Evolutionary conservation across 225 moss, liverwort and hornwort genomes (phyloP), one percentile per base, ranked within the genome.

Genomic region (Neckera pumila): DNA sequence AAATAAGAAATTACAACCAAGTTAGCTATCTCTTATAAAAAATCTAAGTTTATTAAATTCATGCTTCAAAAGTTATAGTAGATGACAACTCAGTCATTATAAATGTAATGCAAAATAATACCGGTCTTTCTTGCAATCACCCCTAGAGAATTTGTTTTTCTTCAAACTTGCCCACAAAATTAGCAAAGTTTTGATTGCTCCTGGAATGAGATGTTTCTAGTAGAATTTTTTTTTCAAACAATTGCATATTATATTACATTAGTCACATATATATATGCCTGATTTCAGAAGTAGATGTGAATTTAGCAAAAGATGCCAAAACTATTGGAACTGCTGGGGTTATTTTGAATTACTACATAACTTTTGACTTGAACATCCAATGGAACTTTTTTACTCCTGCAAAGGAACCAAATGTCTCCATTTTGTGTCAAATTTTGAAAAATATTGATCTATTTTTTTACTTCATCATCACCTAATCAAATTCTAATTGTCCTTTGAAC

Each of bases 321-420:
- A 17, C 0, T 45, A 0, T 33, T 1, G 0, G 12, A 30, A 12
- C 0, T 31, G 0, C 4, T 0, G 3, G 1, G 7, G 4, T 12
- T 33, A 20, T 33, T 47, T 51, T 31, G 0, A 2, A 1, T 3
- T 11, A 12, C 1, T 20, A 4, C 4, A 75, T 18, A 31, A 33
- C 3, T 31, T 76, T 34, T 51, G 3, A 76, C 0, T 51, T 3
- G 1, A 3, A 0, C 21, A 51, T 51, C 1, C 1, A 0, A 20
- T 51, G 13, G 14, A 33, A 21, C 21, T 30, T 74, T 45, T 6
- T 3, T 49, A 49, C 5, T 51, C 1, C 1, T 3, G 0, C 0
- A 0, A 75, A 51, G 8, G 6, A 51, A 1, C 2, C 2, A 11
- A 17, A 72, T 5, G 10, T 42, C 9, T 3, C 6, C 15, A 6